These are phyloP conservation scores for Aspergillus taichungensis DNA, from an alignment of 495 filamentous ascomycete species.

Conservation along the genomic window DNA sequence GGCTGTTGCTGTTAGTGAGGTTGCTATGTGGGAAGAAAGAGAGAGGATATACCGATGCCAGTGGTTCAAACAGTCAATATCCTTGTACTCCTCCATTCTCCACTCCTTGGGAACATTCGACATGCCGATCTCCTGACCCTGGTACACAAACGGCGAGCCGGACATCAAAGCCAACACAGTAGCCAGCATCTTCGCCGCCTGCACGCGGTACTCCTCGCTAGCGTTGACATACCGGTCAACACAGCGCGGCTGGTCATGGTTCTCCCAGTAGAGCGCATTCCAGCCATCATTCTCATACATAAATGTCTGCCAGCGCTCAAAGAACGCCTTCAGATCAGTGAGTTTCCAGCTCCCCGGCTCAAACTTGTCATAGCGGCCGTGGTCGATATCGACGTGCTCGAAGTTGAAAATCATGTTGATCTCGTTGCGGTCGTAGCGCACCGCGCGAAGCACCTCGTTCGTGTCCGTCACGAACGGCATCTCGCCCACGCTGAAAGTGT, in stretches of 20 bases:
- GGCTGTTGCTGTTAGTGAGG: slow-evolving; percentile 11
- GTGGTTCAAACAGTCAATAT: slow-evolving; percentile 61
- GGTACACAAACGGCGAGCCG: slow-evolving; percentile 66
- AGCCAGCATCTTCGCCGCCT: slow-evolving; percentile 55
- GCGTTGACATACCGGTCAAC: slow-evolving; percentile 52
- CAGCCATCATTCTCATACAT: slow-evolving; percentile 63
- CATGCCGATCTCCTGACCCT: slow-evolving; percentile 74
- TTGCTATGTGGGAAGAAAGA: not conserved
- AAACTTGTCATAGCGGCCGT: slow-evolving; percentile 44
- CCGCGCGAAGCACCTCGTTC: slow-evolving; percentile 50
- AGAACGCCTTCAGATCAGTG: slow-evolving; percentile 46
- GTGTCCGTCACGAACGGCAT: slow-evolving; percentile 53
- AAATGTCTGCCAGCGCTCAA: slow-evolving; percentile 57
- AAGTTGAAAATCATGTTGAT: slow-evolving; percentile 75
- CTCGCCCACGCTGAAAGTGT: slow-evolving; percentile 64
- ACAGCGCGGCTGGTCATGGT: slow-evolving; percentile 61
- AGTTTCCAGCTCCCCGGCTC: slow-evolving; percentile 44
- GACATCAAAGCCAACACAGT: slow-evolving; percentile 48
- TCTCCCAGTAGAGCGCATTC: slow-evolving; percentile 66
- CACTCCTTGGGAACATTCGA: slow-evolving; percentile 56
- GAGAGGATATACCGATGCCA: slow-evolving; percentile 39
- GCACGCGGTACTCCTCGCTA: slow-evolving; percentile 33
- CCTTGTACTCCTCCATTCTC: slow-evolving; percentile 61
- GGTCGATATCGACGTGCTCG: slow-evolving; percentile 53
- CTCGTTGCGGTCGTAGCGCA: slow-evolving; percentile 49